Base-by-base conservation (phyloP, 768 basidiomycete genomes). In the Daedaleopsis sinensis region DNA sequence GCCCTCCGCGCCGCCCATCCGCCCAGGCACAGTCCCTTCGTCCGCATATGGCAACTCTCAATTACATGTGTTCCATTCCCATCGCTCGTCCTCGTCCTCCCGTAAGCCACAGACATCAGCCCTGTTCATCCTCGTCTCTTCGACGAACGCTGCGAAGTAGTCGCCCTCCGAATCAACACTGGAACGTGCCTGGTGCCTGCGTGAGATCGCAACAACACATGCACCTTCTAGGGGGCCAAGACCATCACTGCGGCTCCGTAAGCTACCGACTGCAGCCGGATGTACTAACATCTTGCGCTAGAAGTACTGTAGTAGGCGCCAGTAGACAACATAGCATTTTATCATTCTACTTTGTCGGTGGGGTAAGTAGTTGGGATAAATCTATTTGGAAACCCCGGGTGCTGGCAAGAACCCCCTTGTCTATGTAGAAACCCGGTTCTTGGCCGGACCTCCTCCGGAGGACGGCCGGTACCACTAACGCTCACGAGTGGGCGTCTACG, bases 161-260 rank as follows among this genome's bases (percentile, higher is more conserved):
- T n/a, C n/a, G n/a, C n/a, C n/a, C n/a, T n/a, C n/a, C 27, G 7
- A 32, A 32, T 32, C 27, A 15, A 24, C 39, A 16, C 43, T 18
- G 43, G 38, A 13, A 7, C 27, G 54, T 55, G 54, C 54, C 54
- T 55, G 54, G 54, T 55, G 54, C 54, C 54, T 55, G 42, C 32
- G 27, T 16, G 27, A 1, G 57, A 52, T 60, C 16, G 47, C 49
- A 51, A 18, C n/a, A 35, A 32, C 27, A 32, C 27, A 32, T 32
- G 27, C 27, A 32, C 27, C 27, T 32, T 32, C 27, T 32, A 32
- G 15, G 16, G 24, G 44, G 44, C 44, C 18, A 46, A 46, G 44
- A 46, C 44, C 44, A 15, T n/a, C 9, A n/a, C n/a, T 46, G 44
- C 18, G 44, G 44, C n/a, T 7, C 44, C 44, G 44, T 46, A 46